Conservation (phyloP, 495 filamentous ascomycete species). For the Annulohypoxylon stygium region DNA sequence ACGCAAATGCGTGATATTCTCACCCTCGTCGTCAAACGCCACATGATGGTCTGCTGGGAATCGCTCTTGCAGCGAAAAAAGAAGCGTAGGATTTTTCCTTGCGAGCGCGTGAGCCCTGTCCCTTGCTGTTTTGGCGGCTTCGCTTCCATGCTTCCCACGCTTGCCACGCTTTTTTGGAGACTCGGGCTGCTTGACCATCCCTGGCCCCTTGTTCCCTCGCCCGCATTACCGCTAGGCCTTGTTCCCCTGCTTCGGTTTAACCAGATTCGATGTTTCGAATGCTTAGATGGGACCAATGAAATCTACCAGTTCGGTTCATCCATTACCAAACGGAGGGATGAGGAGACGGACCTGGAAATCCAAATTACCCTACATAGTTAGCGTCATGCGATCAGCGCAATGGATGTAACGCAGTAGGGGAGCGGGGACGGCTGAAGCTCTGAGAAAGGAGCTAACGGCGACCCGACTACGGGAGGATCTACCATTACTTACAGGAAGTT, state of each 20-base stretch:
- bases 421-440: slow-evolving; percentile 40
- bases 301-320: slow-evolving; percentile 37
- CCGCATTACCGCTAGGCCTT: slow-evolving; percentile 45
- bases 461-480: slow-evolving; percentile 48
- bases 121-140: slow-evolving; percentile 41
- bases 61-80: slow-evolving; percentile 18
- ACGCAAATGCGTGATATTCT: slow-evolving; percentile 10
- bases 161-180: slow-evolving; percentile 33
- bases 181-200: slow-evolving; percentile 2
- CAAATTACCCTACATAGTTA: slow-evolving; percentile 38
- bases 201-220: slow-evolving; percentile 37
- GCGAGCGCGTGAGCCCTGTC: slow-evolving; percentile 41
- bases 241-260: slow-evolving; percentile 41
- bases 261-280: slow-evolving; percentile 46
- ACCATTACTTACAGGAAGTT: slow-evolving; percentile 42
- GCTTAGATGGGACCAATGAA: slow-evolving; percentile 47
- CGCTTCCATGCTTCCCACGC: slow-evolving; percentile 36
- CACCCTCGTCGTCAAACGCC: slow-evolving; percentile 13
- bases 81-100: slow-evolving; percentile 23
- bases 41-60: slow-evolving; percentile 5
- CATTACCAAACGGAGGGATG: slow-evolving; percentile 50
- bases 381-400: slow-evolving; percentile 37
- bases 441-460: slow-evolving; percentile 40
- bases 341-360: slow-evolving; percentile 38
- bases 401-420: slow-evolving; percentile 40